Conservation (phyloP, 257 asterid species). For the Solanum boliviense region DNA sequence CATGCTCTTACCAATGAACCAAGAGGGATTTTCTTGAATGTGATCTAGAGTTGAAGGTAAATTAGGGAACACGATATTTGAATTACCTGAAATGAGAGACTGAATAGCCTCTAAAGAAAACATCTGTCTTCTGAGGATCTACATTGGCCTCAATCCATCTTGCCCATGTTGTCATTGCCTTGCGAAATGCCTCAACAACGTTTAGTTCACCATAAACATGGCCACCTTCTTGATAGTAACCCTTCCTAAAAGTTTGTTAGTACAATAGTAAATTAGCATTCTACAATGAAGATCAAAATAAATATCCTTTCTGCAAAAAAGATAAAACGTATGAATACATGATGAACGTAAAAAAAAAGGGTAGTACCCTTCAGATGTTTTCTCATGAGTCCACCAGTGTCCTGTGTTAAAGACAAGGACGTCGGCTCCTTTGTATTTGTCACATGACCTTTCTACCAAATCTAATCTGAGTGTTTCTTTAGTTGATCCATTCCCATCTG, state of each 20-base stretch:
- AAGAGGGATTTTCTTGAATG: neutral
- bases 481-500: slow-evolving; percentile 47
- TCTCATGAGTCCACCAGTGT: slow-evolving; percentile 99
- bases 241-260: slow-evolving; percentile 41
- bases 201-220: slow-evolving; percentile 56
- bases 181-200: slow-evolving; percentile 77
- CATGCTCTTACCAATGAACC: neutral
- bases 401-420: slow-evolving; percentile 80
- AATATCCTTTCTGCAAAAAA: neutral
- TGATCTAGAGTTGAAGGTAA: neutral
- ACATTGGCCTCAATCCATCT: slow-evolving; percentile 73
- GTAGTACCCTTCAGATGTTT: slow-evolving; percentile 83
- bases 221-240: slow-evolving; percentile 86
- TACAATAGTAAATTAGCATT: neutral
- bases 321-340: neutral
- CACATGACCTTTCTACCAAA: slow-evolving; percentile 61
- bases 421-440: slow-evolving; percentile 85
- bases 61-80: neutral
- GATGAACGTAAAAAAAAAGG: neutral
- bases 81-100: slow-evolving; percentile 82
- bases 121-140: slow-evolving; percentile 40
- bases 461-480: slow-evolving; percentile 74
- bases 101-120: slow-evolving; percentile 83
- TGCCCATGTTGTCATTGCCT: slow-evolving; percentile 80
- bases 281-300: neutral